A percentile compares a stretch with the other conserved stretches of the same genome.
phyloP scores from a whole-genome alignment of 2,329 filamentous ascomycete species.

The Stachybotrys chlorohalonatus region DNA sequence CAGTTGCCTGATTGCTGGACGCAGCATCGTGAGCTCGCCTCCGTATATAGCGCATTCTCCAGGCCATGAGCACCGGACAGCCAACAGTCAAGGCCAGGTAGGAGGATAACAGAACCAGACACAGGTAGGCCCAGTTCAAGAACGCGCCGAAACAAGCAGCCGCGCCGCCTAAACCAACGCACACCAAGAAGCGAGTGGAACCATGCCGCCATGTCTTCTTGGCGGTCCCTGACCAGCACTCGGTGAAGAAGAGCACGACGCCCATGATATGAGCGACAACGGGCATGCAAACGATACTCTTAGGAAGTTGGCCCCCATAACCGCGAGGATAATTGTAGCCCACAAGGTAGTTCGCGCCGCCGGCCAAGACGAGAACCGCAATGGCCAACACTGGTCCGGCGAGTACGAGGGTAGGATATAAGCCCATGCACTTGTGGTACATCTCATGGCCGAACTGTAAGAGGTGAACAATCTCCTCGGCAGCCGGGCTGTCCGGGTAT shows the following conservation, averaged over 20 bases:
- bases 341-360: not conserved
- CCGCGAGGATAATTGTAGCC: not conserved
- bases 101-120: not conserved
- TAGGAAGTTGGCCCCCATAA: not conserved
- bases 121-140: not conserved
- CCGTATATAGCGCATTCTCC: not conserved
- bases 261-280: not conserved
- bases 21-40: not conserved
- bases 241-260: not conserved
- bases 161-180: not conserved
- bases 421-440: not conserved
- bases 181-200: not conserved
- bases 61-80: not conserved
- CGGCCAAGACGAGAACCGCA: not conserved
- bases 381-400: not conserved
- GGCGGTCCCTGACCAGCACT: not conserved
- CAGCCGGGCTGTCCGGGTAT: not conserved
- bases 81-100: not conserved
- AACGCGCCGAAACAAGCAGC: not conserved
- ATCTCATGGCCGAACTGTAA: not conserved
- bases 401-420: not conserved
- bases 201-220: not conserved
- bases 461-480: not conserved
- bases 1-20: not conserved
- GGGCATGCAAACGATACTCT: not conserved